Evolutionary conservation across 2,329 filamentous ascomycete species (phyloP).

Genomic region (Aspergillus felis): DNA sequence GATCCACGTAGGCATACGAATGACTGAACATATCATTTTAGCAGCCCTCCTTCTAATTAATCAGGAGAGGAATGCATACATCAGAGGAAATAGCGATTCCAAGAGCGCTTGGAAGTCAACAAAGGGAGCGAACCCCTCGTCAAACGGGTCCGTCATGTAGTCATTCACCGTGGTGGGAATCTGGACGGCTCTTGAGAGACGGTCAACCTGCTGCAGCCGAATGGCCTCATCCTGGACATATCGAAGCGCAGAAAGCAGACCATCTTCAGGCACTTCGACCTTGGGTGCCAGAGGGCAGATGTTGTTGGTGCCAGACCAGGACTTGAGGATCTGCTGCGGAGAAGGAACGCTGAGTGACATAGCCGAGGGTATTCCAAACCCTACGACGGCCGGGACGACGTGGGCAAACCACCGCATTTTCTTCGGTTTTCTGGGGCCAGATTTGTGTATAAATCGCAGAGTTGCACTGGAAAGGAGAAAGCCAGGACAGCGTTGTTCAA

Average conservation of each 20-base stretch:
- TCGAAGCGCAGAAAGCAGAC: conserved; percentile 22
- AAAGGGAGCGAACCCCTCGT: conserved; percentile 58
- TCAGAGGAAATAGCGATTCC: conserved; percentile 48
- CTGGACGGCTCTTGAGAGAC: conserved; percentile 54
- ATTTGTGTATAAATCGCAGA: background rate
- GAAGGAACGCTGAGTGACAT: conserved; percentile 21
- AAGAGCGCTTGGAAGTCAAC: conserved; percentile 52
- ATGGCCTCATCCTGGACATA: conserved; percentile 28
- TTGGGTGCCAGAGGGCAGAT: conserved; percentile 30
- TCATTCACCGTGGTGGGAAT: conserved; percentile 46
- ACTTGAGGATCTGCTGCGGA: conserved; percentile 20
- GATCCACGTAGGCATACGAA: conserved; percentile 46
- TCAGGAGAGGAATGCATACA: conserved; percentile 29
- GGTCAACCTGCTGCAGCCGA: conserved; percentile 41
- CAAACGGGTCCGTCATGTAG: conserved; percentile 45
- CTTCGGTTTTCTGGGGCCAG: background rate
- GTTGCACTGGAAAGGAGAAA: background rate
- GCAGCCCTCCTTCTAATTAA: background rate
- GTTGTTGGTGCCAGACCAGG: conserved; percentile 7
- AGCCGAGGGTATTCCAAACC: conserved; percentile 4
- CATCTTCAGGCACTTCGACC: conserved; percentile 23
- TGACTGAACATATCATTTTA: conserved; percentile 25
- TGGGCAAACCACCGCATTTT: background rate
- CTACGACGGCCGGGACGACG: background rate
- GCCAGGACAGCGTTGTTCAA: background rate